Conservation (phyloP, 495 filamentous ascomycete genomes). For the Podospora sp. region DNA sequence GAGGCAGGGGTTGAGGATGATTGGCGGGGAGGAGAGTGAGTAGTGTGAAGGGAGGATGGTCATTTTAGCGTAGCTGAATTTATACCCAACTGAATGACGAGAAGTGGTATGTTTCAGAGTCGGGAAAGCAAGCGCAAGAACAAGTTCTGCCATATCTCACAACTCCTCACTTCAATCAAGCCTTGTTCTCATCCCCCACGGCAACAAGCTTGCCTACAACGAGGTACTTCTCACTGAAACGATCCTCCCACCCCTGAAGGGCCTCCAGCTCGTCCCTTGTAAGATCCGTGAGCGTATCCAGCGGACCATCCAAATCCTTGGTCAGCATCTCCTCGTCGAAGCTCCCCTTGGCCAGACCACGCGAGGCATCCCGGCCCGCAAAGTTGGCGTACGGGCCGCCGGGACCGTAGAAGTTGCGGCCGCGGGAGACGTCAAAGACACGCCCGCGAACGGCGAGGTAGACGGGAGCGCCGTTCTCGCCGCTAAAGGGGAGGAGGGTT, state of each 20-base stretch:
- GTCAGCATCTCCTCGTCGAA: slow-evolving; percentile 98
- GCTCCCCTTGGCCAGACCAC: slow-evolving; percentile 86
- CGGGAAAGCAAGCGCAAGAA: background rate
- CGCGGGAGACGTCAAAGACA: slow-evolving; percentile 85
- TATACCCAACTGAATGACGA: background rate
- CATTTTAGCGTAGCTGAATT: background rate
- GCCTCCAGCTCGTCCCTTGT: slow-evolving; percentile 78
- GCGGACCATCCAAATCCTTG: slow-evolving; percentile 80
- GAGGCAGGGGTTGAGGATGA: slow-evolving; percentile 26
- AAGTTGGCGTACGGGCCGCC: slow-evolving; percentile 94
- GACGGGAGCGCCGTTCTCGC: slow-evolving; percentile 69
- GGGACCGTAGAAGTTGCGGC: slow-evolving; percentile 90
- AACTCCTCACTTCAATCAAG: background rate
- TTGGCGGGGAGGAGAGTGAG: background rate
- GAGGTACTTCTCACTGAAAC: slow-evolving; percentile 91
- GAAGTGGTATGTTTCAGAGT: background rate
- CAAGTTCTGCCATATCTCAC: background rate
- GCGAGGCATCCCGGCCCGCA: slow-evolving; percentile 88
- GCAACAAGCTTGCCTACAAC: slow-evolving; percentile 86
- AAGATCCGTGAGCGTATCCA: slow-evolving; percentile 80
- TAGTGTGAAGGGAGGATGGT: background rate
- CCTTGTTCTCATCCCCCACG: slow-evolving; percentile 40
- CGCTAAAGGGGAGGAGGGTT: slow-evolving; percentile 86
- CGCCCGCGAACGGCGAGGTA: slow-evolving; percentile 82
- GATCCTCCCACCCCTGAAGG: slow-evolving; percentile 85